These are phyloP conservation scores for Pseudozyma hubeiensis DNA, from an alignment of 1,284 basidiomycete genomes.

Conservation along the genomic window DNA sequence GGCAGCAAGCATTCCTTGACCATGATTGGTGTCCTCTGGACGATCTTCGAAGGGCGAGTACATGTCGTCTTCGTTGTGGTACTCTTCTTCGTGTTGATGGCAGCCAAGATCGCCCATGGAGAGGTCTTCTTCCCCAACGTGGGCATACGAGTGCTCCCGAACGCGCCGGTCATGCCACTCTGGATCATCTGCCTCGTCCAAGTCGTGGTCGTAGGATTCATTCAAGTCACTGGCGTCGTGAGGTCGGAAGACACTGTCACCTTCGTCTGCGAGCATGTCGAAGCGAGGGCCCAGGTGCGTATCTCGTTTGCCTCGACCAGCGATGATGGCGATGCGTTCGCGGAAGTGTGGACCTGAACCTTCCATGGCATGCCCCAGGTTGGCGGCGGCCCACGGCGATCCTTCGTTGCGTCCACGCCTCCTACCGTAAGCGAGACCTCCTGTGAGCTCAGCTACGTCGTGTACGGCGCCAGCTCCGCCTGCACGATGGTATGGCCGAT, in stretches of 20 bases:
- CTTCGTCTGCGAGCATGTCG: conserved; percentile 65
- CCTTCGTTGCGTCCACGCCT: conserved; percentile 26
- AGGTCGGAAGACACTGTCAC: conserved; percentile 38
- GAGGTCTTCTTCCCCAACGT: conserved; percentile 32
- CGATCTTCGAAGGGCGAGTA: conserved; percentile 59
- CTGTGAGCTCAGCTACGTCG: conserved; percentile 9
- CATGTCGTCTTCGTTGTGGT: conserved; percentile 25
- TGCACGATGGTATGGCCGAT: conserved; percentile 33
- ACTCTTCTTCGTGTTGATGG: conserved; percentile 14
- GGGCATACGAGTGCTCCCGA: conserved; percentile 35
- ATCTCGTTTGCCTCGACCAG: conserved; percentile 47
- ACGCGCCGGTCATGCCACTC: conserved; percentile 21
- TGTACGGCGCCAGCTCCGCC: conserved; percentile 10
- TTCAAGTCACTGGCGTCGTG: background rate
- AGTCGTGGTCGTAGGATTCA: conserved; percentile 16
- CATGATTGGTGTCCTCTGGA: conserved; percentile 7
- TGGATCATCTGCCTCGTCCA: conserved; percentile 32
- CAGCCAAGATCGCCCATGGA: conserved; percentile 39
- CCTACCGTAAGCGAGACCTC: conserved; percentile 17
- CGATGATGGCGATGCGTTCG: conserved; percentile 56
- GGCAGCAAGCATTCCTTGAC: conserved; percentile 1
- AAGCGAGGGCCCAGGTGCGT: conserved; percentile 41
- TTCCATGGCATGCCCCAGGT: conserved; percentile 61
- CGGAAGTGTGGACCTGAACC: conserved; percentile 59
- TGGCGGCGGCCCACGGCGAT: conserved; percentile 45